Base-by-base conservation (phyloP, 1,284 basidiomycete species). In the Ceratobasidium sp. region DNA sequence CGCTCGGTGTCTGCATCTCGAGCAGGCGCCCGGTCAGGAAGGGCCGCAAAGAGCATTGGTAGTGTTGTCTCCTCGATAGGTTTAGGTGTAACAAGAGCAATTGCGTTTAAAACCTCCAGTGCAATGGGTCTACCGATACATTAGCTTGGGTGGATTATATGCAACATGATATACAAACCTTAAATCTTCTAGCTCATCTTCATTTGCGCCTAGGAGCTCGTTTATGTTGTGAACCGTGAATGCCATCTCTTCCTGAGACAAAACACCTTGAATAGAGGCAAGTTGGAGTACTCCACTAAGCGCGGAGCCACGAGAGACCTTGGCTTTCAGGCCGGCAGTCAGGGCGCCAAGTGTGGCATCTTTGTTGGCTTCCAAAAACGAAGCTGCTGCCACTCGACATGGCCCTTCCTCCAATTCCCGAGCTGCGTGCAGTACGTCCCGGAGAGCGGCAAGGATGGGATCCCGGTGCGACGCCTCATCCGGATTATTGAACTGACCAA, bases 211-310 rank as follows among this genome's bases (percentile, higher is more conserved):
- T 42, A 95, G 83, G 11, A 96, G 84, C 64, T 94, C 91, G 80
- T 94, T 91, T 39, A 94, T 87, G 73, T 89, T 91, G 76, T 92
- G 90, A 0, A 97, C 92, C 56, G 96, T 85, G 81, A 92, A 95
- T 13, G 90, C 89, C 2, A 95, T 83, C 82, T 99, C 97, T 37
- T 91, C 88, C 65, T 90, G 87, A 0, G 88, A 85, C 37, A 97
- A 85, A 58, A 96, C 87, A 0, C 84, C 83, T 1, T 87, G 85
- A 3, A 94, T 90, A 8, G 88, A 88, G n/a, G 91, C 87, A 78
- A 96, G 82, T 26, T 87, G 88, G 58, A 88, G 87, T 35, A 95
- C 83, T 11, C 90, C 90, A 13, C 88, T 86, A 17, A 95, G 82
- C 0, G 93, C 91, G 64, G 90, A 86, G 11, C 87, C 85, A 31